phyloP scores from a whole-genome alignment of 306 rosid species.

The Gynostemma pentaphyllum region DNA sequence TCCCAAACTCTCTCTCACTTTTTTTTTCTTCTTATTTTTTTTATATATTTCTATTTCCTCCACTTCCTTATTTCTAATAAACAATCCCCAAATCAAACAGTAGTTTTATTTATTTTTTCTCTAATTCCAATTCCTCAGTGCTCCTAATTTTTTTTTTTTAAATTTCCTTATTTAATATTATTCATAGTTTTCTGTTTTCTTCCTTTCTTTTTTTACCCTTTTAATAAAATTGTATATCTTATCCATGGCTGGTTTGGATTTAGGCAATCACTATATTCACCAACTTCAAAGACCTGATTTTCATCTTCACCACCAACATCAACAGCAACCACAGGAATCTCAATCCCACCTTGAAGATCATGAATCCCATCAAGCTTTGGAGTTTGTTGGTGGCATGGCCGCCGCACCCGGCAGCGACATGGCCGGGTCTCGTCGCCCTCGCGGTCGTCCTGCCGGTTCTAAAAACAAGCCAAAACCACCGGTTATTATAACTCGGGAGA shows the following conservation, averaged over 20 bases:
- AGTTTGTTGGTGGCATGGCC: not conserved
- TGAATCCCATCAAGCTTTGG: constrained; percentile 8
- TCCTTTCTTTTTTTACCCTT: constrained; percentile 22
- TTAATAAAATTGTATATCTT: constrained; percentile 14
- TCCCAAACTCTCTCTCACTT: constrained; percentile 9
- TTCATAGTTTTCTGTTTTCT: constrained; percentile 56
- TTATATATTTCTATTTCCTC: constrained; percentile 5
- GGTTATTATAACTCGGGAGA: constrained; percentile 74
- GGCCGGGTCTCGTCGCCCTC: constrained; percentile 38
- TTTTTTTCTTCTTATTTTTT: not conserved
- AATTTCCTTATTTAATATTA: constrained; percentile 11
- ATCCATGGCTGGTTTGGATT: constrained; percentile 89
- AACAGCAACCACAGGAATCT: constrained; percentile 18
- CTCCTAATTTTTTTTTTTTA: constrained; percentile 4
- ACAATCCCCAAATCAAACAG: constrained; percentile 23
- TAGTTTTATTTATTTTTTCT: constrained; percentile 17
- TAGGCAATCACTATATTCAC: constrained; percentile 66
- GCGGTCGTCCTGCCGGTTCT: constrained; percentile 79
- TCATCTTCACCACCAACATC: constrained; percentile 32
- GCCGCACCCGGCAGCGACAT: constrained; percentile 21
- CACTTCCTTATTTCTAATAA: constrained; percentile 13
- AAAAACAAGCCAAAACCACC: constrained; percentile 78
- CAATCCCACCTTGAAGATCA: constrained; percentile 32
- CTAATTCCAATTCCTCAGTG: not conserved
- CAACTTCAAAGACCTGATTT: constrained; percentile 51